These are phyloP conservation scores for Singerocomus inundabilis DNA, from an alignment of 1,284 basidiomycete genomes.

Conservation along the genomic window DNA sequence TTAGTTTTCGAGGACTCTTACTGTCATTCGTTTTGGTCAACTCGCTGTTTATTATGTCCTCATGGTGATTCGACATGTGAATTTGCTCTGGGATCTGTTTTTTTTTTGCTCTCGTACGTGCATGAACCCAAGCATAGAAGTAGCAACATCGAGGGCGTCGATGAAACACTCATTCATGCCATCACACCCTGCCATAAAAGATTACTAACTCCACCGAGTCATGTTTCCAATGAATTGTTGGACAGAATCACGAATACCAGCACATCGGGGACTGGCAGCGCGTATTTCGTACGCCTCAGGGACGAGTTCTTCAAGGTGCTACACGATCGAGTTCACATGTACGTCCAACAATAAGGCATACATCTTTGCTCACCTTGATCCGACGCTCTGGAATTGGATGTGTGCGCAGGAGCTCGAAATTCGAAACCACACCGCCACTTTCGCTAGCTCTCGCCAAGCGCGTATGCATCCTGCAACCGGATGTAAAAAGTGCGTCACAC, in stretches of 20 bases:
- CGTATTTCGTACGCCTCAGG: slow-evolving; percentile 57
- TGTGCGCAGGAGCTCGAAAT: slow-evolving; percentile 61
- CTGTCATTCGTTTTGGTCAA: slow-evolving; percentile 14
- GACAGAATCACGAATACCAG: slow-evolving; percentile 31
- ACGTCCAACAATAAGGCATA: background rate
- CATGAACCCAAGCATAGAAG: background rate
- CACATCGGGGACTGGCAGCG: slow-evolving; percentile 48
- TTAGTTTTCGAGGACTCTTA: background rate
- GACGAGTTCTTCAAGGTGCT: slow-evolving; percentile 56
- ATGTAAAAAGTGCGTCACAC: slow-evolving; percentile 2
- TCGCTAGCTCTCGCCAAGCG: slow-evolving; percentile 58
- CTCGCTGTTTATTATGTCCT: slow-evolving; percentile 5
- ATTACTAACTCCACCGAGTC: slow-evolving; percentile 20
- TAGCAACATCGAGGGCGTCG: background rate
- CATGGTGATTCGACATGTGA: slow-evolving; percentile 3
- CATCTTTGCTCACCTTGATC: slow-evolving; percentile 52
- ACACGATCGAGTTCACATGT: background rate
- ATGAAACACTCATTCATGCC: background rate
- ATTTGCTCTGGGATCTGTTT: background rate
- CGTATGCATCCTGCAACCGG: slow-evolving; percentile 57
- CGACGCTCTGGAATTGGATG: slow-evolving; percentile 74
- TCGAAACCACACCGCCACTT: slow-evolving; percentile 27
- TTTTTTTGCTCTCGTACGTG: background rate
- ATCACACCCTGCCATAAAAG: background rate
- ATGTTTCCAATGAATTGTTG: slow-evolving; percentile 21